These are phyloP conservation scores for Populus tomentosa DNA, from an alignment of 441 rosid genomes.

Conservation along the genomic window DNA sequence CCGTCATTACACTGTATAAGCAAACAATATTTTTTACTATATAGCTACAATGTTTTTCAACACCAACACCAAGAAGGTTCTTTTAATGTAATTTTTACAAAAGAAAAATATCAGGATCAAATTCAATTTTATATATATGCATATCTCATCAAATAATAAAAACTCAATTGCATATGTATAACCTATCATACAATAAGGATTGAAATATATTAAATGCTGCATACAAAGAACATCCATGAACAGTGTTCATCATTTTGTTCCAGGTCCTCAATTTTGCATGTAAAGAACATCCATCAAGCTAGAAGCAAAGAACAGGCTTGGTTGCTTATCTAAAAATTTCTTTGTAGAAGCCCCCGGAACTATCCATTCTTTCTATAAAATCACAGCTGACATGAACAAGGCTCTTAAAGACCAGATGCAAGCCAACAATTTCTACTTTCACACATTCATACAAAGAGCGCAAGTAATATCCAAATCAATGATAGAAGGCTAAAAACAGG, in stretches of 20 bases:
- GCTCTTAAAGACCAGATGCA: not conserved
- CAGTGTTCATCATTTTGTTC: not conserved
- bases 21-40: too few species aligned
- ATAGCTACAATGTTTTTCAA: too few species aligned
- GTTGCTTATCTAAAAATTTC: not conserved
- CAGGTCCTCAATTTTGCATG: not conserved
- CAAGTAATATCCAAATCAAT: not conserved
- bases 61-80: too few species aligned
- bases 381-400: too few species aligned
- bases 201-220: not conserved
- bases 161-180: not conserved
- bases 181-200: not conserved
- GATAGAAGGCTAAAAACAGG: not conserved
- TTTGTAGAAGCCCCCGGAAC: not conserved
- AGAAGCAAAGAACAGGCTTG: not conserved
- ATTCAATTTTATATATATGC: not conserved
- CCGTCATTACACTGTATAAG: too few species aligned
- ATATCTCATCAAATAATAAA: not conserved
- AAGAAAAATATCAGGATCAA: too few species aligned
- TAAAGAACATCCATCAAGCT: not conserved
- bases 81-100: too few species aligned
- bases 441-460: too few species aligned
- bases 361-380: too few species aligned
- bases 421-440: not conserved
- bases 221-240: not conserved